Evolutionary conservation across 2,329 filamentous ascomycete genomes (phyloP), one percentile per base, ranked within the genome.

Genomic region (Epichloe brachyelytri): DNA sequence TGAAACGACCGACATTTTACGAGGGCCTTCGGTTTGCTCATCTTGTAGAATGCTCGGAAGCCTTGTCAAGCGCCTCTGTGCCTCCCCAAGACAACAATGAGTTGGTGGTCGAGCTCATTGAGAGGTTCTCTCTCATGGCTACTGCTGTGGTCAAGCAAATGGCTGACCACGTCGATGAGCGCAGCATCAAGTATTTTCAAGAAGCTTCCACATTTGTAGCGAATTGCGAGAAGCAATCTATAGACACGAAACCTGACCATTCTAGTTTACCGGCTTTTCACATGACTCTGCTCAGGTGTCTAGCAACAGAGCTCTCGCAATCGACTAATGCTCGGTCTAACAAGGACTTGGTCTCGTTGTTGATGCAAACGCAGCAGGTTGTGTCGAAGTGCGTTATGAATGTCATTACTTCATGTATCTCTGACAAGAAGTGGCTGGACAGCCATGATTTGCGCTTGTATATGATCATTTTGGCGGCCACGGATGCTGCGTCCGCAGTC

Each of bases 1-100:
- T 78, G 70, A 60, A 63, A 5, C 67, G 69, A n/a, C 69, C 76
- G 0, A 77, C 74, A 0, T 76, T 76, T 51, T 75, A 78, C 55
- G 64, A 74, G 55, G 65, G 61, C 0, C 70, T 78, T 64, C 59
- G 53, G 1, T 78, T 72, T 47, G 55, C 58, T 0, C 60, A 69
- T 49, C 61, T 70, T 5, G 59, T 65, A 2, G 59, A 62, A 5
- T 54, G 67, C 8, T 68, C 68, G 2, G 60, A 68, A 38, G 59
- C 60, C 6, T 56, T 68, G 52, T 63, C 63, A 8, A 54, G 51
- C 37, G 40, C 65, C 20, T 59, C 58, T 15, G 56, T 57, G 34
- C 38, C 62, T 41, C 51, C 57, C 5, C 52, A 60, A 3, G 54
- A 53, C 2, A 53, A 60, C 33, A 57, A 62, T 30, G 62, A 61